Base-by-base conservation (phyloP, 2,329 filamentous ascomycete genomes). In the Cryoendolithus antarcticus region DNA sequence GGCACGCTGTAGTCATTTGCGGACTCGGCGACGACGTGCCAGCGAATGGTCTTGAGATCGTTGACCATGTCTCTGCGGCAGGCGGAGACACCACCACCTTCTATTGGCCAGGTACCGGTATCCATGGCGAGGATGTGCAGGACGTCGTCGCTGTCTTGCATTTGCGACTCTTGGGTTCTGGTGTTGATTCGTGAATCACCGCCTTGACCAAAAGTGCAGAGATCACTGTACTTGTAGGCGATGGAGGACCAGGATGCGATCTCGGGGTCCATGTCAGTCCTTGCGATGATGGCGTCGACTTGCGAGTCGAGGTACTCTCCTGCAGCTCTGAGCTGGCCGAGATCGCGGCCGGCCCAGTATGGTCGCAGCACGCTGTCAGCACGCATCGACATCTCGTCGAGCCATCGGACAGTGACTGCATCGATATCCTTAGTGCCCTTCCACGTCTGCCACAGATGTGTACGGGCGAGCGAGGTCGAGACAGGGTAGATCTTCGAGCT, bases 241-340 rank as follows among this genome's bases (percentile, higher is more conserved):
- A 72, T 56, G 2, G 67, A 64, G 6, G 66, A 70, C 69, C 69
- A 72, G 19, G 66, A 65, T 41, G 66, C 69, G 30, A 72, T 67
- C 34, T 68, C 64, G 39, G 65, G 66, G 34, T 69, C 66, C 19
- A 72, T 52, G 48, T 71, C 69, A 4, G 65, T 66, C 15, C 39
- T 70, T 9, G 69, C 67, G 54, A 69, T 67, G 44, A 71, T 62
- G 2, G 66, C 61, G 49, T 72, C 68, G 3, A 65, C 66, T 35
- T 67, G 64, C 12, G 39, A 41, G 7, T 41, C 39, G 9, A 62
- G 51, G 42, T 62, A 61, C 13, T 62, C 57, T 10, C 59, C 58
- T 37, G 54, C 58, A 4, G 53, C 29, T 33, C 32, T 41, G 15
- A 62, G 49, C 37, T 50, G 57, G 12, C 60, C 60, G 4, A 57